Evolutionary conservation across 2,329 filamentous ascomycete genomes (phyloP).

Genomic region (Talaromyces pinophilus): DNA sequence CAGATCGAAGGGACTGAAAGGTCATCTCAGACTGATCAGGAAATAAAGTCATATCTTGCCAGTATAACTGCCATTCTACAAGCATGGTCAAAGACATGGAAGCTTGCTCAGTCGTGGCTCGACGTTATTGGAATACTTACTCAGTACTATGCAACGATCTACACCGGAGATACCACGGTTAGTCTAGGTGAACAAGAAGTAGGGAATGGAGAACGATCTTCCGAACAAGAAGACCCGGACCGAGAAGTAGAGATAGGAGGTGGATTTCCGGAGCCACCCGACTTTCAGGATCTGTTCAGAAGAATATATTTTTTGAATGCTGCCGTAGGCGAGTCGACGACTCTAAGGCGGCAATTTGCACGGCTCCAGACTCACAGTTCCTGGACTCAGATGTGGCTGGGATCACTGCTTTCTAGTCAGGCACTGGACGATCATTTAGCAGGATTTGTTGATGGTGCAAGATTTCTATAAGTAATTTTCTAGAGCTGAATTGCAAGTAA

Average conservation of each 20-base stretch:
- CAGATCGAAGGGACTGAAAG: neutral
- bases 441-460: neutral
- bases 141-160: conserved; percentile 2
- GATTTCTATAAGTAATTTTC: neutral
- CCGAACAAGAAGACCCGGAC: neutral
- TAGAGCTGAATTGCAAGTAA: neutral
- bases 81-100: conserved; percentile 10
- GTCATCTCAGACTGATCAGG: neutral
- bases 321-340: conserved; percentile 3
- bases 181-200: neutral
- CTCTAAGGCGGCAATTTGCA: conserved; percentile 6
- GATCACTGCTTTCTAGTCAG: neutral
- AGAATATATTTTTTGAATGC: conserved; percentile 10
- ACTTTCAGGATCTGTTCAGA: conserved; percentile 3
- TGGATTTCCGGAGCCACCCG: conserved; percentile 6
- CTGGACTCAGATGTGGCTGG: conserved; percentile 8
- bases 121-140: conserved; percentile 3
- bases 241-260: conserved; percentile 7
- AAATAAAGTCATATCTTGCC: conserved; percentile 5
- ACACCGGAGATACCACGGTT: neutral
- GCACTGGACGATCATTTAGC: conserved; percentile 6
- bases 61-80: neutral
- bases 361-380: conserved; percentile 3
- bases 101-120: conserved; percentile 8
- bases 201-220: neutral